A percentile compares a stretch with the other conserved stretches of the same genome.
Conservation (phyloP, 768 basidiomycete species). For the Termitomyces eurrhizus region DNA sequence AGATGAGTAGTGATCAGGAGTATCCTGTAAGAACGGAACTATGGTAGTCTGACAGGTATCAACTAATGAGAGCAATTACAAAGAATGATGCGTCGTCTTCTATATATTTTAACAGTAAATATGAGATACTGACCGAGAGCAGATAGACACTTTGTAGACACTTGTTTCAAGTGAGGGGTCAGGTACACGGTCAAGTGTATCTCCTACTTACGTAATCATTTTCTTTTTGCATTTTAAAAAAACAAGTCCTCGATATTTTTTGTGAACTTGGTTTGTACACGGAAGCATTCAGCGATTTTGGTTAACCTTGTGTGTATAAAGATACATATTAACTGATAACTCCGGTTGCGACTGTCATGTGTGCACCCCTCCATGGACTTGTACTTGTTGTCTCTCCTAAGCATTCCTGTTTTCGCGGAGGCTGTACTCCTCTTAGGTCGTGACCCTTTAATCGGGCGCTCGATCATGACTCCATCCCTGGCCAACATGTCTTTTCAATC, state of each 20-base stretch:
- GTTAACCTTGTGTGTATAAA: conserved; percentile 8
- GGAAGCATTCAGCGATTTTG: conserved; percentile 10
- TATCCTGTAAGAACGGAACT: conserved; percentile 35
- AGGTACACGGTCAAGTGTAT: conserved; percentile 2
- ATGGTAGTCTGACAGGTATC: conserved; percentile 35
- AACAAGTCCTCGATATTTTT: neutral
- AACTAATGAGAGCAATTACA: conserved; percentile 4
- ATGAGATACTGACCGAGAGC: neutral
- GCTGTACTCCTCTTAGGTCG: conserved; percentile 27
- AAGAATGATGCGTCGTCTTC: neutral
- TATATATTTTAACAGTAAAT: neutral
- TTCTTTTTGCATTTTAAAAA: conserved; percentile 3
- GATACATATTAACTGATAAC: conserved; percentile 9
- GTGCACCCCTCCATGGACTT: conserved; percentile 24
- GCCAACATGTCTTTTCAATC: conserved; percentile 20
- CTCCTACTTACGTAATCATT: conserved; percentile 19
- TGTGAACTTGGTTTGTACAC: conserved; percentile 4
- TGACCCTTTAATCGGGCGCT: conserved; percentile 22
- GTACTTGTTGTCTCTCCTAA: conserved; percentile 20
- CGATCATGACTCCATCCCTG: conserved; percentile 30
- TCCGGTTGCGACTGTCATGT: conserved; percentile 19
- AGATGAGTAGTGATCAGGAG: conserved; percentile 3
- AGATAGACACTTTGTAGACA: neutral
- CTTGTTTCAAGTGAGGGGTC: neutral
- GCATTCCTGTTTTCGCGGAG: conserved; percentile 28